Conservation (phyloP, 2,329 filamentous ascomycete species). For the Triangularia setosa region DNA sequence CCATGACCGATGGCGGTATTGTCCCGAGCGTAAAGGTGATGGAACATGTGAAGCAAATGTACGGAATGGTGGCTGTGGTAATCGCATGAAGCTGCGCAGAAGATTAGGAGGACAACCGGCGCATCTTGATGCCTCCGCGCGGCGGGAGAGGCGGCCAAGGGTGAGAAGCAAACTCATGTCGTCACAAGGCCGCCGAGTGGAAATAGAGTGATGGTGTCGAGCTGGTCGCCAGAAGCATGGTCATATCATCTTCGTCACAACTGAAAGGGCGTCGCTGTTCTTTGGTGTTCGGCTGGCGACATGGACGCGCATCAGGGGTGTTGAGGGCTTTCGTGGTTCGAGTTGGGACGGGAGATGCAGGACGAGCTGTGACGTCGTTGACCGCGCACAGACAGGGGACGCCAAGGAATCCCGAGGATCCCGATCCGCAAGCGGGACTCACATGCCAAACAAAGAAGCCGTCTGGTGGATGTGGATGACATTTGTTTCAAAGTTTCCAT, state of each 20-base stretch:
- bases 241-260: constrained; percentile 9
- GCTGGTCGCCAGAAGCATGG: constrained; percentile 14
- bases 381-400: constrained; percentile 6
- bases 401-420: neutral
- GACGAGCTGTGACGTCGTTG: constrained; percentile 21
- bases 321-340: neutral
- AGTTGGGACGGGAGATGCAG: neutral
- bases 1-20: constrained; percentile 16
- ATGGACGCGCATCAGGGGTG: constrained; percentile 12
- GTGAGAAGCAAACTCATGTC: constrained; percentile 24
- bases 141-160: constrained; percentile 22
- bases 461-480: neutral
- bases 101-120: neutral
- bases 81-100: neutral
- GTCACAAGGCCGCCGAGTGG: constrained; percentile 12
- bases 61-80: neutral
- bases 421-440: neutral
- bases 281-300: constrained; percentile 5
- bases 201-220: constrained; percentile 2
- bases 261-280: neutral
- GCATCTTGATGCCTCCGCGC: constrained; percentile 14
- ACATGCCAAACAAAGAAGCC: neutral
- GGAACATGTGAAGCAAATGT: constrained; percentile 1
- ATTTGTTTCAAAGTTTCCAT: neutral
- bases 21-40: neutral